These are phyloP conservation scores for Serendipita sp. DNA, from an alignment of 1,284 basidiomycete species.

Conservation along the genomic window DNA sequence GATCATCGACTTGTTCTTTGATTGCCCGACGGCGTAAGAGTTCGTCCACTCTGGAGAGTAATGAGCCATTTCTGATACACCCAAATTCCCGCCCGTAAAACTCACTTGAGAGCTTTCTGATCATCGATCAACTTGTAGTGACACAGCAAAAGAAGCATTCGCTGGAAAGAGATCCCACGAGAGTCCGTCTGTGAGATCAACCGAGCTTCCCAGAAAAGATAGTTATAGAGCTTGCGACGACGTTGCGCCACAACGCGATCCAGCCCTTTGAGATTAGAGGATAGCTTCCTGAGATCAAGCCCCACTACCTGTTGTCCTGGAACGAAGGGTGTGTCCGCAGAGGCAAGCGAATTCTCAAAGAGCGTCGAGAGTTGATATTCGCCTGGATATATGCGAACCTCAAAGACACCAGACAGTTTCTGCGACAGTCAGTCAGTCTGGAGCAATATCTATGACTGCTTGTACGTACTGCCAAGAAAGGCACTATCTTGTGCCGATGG, in stretches of 20 bases:
- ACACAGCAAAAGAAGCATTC: slow-evolving; percentile 78
- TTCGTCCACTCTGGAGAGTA: slow-evolving; percentile 53
- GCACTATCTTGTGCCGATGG: slow-evolving; percentile 53
- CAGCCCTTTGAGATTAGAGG: slow-evolving; percentile 42
- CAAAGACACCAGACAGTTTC: slow-evolving; percentile 71
- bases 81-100: slow-evolving; percentile 6
- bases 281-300: slow-evolving; percentile 53
- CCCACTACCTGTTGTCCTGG: slow-evolving; percentile 24
- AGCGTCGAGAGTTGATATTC: slow-evolving; percentile 53
- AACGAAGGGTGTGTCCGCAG: slow-evolving; percentile 17
- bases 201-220: slow-evolving; percentile 75
- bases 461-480: slow-evolving; percentile 65
- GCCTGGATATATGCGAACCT: slow-evolving; percentile 67
- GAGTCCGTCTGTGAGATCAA: slow-evolving; percentile 39
- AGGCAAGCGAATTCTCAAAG: slow-evolving; percentile 31
- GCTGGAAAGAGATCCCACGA: slow-evolving; percentile 78
- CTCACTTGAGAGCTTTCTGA: slow-evolving; percentile 72
- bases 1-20: slow-evolving; percentile 64
- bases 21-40: slow-evolving; percentile 61
- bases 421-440: slow-evolving; percentile 19
- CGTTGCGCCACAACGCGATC: slow-evolving; percentile 50
- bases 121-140: slow-evolving; percentile 90
- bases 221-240: slow-evolving; percentile 55
- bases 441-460: not conserved
- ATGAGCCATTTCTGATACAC: not conserved